Percentiles rank a stretch among this genome's conserved stretches.
Conservation (phyloP, 352 stramenopile genomes). For the Phytophthora pini region DNA sequence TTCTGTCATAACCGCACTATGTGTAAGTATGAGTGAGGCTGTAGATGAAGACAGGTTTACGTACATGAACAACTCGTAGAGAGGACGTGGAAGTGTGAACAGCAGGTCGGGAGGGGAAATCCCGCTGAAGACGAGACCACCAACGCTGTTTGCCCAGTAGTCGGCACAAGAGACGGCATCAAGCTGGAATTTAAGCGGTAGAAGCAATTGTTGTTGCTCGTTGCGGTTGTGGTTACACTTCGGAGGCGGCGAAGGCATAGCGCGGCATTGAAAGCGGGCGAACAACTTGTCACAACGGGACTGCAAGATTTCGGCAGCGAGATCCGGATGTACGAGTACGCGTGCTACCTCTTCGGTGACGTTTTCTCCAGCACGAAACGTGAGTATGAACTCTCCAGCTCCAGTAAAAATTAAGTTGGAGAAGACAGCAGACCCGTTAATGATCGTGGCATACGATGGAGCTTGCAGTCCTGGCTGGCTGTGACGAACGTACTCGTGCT, state of each 20-base stretch:
- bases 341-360: conserved; percentile 46
- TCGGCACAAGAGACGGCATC: conserved; percentile 40
- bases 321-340: conserved; percentile 49
- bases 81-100: conserved; percentile 47
- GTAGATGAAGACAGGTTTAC: conserved; percentile 15
- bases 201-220: conserved; percentile 33
- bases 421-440: conserved; percentile 52
- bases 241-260: neutral
- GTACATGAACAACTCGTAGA: conserved; percentile 69
- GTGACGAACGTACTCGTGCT: conserved; percentile 2
- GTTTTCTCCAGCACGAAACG: conserved; percentile 29
- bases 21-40: conserved; percentile 3
- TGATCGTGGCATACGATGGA: conserved; percentile 24
- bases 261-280: conserved; percentile 38
- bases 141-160: conserved; percentile 46
- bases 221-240: neutral
- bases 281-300: conserved; percentile 45
- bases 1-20: conserved; percentile 25
- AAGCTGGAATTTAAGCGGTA: conserved; percentile 27
- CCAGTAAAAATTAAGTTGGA: conserved; percentile 44
- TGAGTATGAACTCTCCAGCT: conserved; percentile 52
- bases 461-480: conserved; percentile 25
- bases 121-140: conserved; percentile 37
- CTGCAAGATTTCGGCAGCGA: conserved; percentile 22
- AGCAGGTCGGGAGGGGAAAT: conserved; percentile 18